Evolutionary conservation across 257 asterid species (phyloP).

Genomic region (Marsdenia floribunda): DNA sequence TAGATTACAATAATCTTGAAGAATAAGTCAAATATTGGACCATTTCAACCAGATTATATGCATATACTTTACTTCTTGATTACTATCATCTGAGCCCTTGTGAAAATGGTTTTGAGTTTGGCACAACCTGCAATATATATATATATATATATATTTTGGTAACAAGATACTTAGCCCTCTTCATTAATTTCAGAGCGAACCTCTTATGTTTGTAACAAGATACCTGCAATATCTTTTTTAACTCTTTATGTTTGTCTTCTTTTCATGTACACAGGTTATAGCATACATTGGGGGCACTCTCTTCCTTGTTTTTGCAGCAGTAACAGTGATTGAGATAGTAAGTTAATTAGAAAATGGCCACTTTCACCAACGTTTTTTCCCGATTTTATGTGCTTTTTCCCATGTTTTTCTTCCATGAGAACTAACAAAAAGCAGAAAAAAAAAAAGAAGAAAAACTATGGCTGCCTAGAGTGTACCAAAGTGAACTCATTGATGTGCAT

Average conservation of each 20-base stretch:
- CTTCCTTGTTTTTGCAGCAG: conserved; percentile 77
- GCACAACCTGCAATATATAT: neutral
- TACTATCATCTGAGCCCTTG: neutral
- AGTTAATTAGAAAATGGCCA: conserved; percentile 29
- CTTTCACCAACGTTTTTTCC: neutral
- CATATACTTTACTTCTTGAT: too few species aligned
- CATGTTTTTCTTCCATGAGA: neutral
- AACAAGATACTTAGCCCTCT: too few species aligned
- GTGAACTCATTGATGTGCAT: neutral
- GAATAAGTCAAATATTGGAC: neutral
- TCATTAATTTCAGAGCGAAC: too few species aligned
- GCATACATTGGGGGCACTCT: conserved; percentile 81
- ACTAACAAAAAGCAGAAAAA: neutral
- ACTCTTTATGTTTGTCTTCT: neutral
- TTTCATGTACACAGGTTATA: conserved; percentile 47
- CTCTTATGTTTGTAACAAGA: too few species aligned
- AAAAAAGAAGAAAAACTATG: too few species aligned
- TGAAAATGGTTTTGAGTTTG: too few species aligned
- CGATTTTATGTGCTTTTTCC: neutral
- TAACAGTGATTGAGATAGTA: conserved; percentile 61
- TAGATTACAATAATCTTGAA: conserved; percentile 2
- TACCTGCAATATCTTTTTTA: neutral
- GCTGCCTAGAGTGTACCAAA: too few species aligned
- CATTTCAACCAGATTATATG: neutral
- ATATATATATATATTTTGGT: too few species aligned